A percentile compares a stretch with the other conserved stretches of the same genome.
These are phyloP conservation scores for Coccomyxa sp. DNA, from an alignment of 139 green algal species.

Conservation along the genomic window DNA sequence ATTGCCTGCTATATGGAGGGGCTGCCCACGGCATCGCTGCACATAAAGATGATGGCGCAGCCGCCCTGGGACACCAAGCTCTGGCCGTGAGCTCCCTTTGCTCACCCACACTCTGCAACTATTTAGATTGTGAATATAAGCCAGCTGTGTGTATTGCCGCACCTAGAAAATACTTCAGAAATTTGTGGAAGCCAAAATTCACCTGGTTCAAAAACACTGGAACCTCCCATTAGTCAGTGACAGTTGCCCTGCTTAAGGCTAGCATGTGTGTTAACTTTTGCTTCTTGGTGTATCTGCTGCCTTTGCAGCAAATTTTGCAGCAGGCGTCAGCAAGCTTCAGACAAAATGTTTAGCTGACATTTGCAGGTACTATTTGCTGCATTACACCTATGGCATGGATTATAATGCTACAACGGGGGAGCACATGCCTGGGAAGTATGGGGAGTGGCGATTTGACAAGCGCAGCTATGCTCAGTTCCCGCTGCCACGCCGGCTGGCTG, in stretches of 20 bases:
- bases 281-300: too few species aligned
- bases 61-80: conserved; percentile 85
- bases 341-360: too few species aligned
- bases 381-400: conserved; percentile 91
- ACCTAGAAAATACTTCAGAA: conserved; percentile 3
- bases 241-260: too few species aligned
- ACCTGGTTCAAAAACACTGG: too few species aligned
- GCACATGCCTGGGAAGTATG: conserved; percentile 80
- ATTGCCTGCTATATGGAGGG: conserved; percentile 64
- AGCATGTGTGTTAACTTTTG: too few species aligned
- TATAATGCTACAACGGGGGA: conserved; percentile 26
- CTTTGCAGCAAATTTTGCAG: too few species aligned
- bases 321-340: too few species aligned
- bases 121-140: too few species aligned
- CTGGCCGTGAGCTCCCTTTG: background rate
- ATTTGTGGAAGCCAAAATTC: background rate
- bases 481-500: conserved; percentile 52
- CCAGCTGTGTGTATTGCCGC: background rate
- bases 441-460: conserved; percentile 96
- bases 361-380: conserved; percentile 79
- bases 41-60: conserved; percentile 73
- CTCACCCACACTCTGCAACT: conserved; percentile 8
- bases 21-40: conserved; percentile 58
- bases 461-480: conserved; percentile 63
- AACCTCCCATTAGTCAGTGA: too few species aligned